These are phyloP conservation scores for Monocercomonoides exilis DNA, from an alignment of 78 protist species.

Conservation along the genomic window DNA sequence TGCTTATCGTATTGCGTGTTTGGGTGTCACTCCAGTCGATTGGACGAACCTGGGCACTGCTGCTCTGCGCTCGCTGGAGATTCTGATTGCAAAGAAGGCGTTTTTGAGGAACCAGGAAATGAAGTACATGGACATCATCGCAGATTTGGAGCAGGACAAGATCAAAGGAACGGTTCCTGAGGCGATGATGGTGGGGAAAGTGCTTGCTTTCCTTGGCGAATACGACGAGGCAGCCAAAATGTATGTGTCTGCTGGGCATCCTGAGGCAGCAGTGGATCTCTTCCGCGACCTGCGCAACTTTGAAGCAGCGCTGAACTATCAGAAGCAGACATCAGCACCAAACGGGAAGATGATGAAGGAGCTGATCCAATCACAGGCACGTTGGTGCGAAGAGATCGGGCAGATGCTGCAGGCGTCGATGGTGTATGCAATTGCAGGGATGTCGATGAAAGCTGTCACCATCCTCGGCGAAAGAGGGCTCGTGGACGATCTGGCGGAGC, in stretches of 20 bases:
- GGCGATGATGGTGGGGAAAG: constrained; percentile 20
- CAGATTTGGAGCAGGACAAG: constrained; percentile 12
- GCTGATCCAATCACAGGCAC: constrained; percentile 31
- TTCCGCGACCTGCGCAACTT: constrained; percentile 44
- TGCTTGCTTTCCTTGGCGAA: constrained; percentile 52
- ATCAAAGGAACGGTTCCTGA: neutral
- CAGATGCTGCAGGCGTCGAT: constrained; percentile 25
- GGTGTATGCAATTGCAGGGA: constrained; percentile 27
- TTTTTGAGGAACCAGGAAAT: constrained; percentile 41
- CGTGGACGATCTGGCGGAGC: neutral
- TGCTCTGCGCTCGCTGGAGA: constrained; percentile 32
- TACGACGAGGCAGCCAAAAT: constrained; percentile 43
- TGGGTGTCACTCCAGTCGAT: constrained; percentile 46
- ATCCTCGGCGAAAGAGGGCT: constrained; percentile 8
- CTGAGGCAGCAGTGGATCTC: constrained; percentile 41
- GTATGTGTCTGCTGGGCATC: constrained; percentile 7
- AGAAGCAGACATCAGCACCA: neutral
- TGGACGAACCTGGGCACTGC: constrained; percentile 47
- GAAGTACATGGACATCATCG: constrained; percentile 37
- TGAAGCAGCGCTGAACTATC: constrained; percentile 26
- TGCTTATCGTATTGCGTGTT: constrained; percentile 59
- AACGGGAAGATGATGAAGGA: constrained; percentile 16
- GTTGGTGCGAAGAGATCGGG: constrained; percentile 39
- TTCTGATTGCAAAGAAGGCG: constrained; percentile 44
- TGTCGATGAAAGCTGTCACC: constrained; percentile 23